Percentiles rank a stretch among this genome's conserved stretches.
These are phyloP conservation scores for Nicotiana sylvestris DNA, from an alignment of 257 asterid genomes.

Conservation along the genomic window DNA sequence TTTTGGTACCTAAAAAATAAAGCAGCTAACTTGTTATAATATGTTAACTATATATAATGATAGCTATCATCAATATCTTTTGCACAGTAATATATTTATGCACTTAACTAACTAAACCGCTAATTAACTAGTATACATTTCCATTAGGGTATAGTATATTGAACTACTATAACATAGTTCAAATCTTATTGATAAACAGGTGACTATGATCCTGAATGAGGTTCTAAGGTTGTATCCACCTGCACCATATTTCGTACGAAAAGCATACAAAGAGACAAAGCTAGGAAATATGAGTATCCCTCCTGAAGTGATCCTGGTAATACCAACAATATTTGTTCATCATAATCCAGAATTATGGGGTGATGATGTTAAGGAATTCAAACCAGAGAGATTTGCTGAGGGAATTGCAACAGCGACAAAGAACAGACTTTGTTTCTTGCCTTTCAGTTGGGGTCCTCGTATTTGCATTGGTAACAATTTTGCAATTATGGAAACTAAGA, in stretches of 20 bases:
- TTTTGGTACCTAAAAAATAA: no score
- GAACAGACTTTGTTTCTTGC: constrained; percentile 31
- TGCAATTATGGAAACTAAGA: constrained; percentile 43
- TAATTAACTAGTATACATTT: background rate
- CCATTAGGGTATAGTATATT: no score
- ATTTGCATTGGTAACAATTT: constrained; percentile 44
- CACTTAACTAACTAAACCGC: background rate
- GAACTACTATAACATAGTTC: background rate
- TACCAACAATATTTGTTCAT: constrained; percentile 38
- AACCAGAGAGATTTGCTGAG: constrained; percentile 43
- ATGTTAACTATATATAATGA: no score
- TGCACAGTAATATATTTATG: background rate
- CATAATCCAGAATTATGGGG: constrained; percentile 44
- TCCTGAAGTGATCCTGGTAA: constrained; percentile 25
- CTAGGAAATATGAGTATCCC: constrained; percentile 43
- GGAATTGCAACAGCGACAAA: constrained; percentile 48
- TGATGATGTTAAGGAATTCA: constrained; percentile 43
- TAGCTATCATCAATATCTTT: no score
- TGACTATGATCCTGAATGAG: constrained; percentile 48
- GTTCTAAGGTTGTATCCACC: constrained; percentile 56
- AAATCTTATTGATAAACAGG: constrained; percentile 12
- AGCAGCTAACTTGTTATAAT: no score
- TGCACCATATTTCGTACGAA: constrained; percentile 22
- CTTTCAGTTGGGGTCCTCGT: constrained; percentile 51
- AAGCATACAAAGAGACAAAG: constrained; percentile 29